These are phyloP conservation scores for Plasmodium coatneyi DNA, from an alignment of 169 alveolate species.

Conservation along the genomic window DNA sequence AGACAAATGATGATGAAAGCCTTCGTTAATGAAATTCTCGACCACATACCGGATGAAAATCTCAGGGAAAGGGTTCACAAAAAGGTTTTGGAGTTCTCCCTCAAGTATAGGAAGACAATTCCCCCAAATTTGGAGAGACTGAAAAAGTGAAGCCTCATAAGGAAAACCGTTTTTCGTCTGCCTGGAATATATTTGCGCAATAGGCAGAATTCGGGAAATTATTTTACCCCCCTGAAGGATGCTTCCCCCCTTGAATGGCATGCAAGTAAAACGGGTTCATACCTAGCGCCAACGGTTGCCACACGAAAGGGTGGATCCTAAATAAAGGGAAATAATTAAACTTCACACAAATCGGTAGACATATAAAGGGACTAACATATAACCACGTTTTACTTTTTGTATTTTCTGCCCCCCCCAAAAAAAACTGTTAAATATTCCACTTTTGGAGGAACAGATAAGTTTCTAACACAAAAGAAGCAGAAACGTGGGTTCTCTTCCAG, in stretches of 20 bases:
- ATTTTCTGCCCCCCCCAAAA: neutral
- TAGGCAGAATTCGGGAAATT: neutral
- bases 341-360: neutral
- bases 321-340: neutral
- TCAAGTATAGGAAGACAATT: conserved; percentile 10
- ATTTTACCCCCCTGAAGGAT: neutral
- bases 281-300: neutral
- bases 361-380: neutral
- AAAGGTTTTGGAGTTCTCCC: conserved; percentile 45
- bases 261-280: neutral
- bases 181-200: neutral
- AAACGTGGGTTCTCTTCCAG: neutral
- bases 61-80: conserved; percentile 38
- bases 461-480: neutral
- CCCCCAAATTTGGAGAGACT: neutral
- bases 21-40: conserved; percentile 67
- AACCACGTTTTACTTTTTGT: neutral
- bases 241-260: neutral
- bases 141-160: neutral
- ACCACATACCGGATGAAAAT: conserved; percentile 64
- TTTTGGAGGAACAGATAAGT: neutral
- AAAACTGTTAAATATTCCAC: neutral
- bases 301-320: neutral
- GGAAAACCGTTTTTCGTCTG: neutral
- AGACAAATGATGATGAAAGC: conserved; percentile 78